Conservation (phyloP, 352 stramenopile species). For the Phytophthora constricta region DNA sequence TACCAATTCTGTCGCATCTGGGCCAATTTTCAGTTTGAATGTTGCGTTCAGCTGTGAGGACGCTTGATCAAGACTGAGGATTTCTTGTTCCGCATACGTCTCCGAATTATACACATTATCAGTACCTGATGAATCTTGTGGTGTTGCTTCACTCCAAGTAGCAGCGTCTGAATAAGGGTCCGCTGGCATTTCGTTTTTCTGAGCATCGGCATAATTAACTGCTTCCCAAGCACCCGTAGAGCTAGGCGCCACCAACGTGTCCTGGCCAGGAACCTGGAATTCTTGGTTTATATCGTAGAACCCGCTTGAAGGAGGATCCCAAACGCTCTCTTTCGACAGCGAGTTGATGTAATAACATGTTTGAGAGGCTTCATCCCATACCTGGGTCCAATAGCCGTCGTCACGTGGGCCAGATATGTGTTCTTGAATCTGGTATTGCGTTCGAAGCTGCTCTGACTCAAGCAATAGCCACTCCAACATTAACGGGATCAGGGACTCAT, state of each 20-base stretch:
- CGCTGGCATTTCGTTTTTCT: background rate
- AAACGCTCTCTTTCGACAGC: slow-evolving; percentile 59
- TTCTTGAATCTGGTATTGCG: slow-evolving; percentile 73
- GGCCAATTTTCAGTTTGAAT: slow-evolving; percentile 26
- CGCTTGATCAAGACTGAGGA: slow-evolving; percentile 32
- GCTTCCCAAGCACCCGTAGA: slow-evolving; percentile 6
- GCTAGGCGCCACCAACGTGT: background rate
- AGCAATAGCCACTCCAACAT: slow-evolving; percentile 83
- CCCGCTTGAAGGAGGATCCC: slow-evolving; percentile 60
- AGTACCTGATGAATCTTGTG: slow-evolving; percentile 11
- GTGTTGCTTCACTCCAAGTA: slow-evolving; percentile 17
- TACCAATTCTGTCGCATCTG: slow-evolving; percentile 36
- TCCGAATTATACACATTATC: background rate
- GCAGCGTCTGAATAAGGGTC: slow-evolving; percentile 4
- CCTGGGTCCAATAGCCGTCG: slow-evolving; percentile 65
- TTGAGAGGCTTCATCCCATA: slow-evolving; percentile 66
- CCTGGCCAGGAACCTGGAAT: slow-evolving; percentile 46
- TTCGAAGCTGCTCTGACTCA: slow-evolving; percentile 69
- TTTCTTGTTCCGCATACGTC: slow-evolving; percentile 1
- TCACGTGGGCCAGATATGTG: slow-evolving; percentile 47
- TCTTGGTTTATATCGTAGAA: slow-evolving; percentile 72
- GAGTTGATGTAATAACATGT: slow-evolving; percentile 77
- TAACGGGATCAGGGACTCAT: slow-evolving; percentile 61
- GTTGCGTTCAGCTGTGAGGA: slow-evolving; percentile 41
- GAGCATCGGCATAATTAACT: background rate